Base-by-base conservation (phyloP, 1,284 basidiomycete genomes). In the Pseudozyma hubeiensis region DNA sequence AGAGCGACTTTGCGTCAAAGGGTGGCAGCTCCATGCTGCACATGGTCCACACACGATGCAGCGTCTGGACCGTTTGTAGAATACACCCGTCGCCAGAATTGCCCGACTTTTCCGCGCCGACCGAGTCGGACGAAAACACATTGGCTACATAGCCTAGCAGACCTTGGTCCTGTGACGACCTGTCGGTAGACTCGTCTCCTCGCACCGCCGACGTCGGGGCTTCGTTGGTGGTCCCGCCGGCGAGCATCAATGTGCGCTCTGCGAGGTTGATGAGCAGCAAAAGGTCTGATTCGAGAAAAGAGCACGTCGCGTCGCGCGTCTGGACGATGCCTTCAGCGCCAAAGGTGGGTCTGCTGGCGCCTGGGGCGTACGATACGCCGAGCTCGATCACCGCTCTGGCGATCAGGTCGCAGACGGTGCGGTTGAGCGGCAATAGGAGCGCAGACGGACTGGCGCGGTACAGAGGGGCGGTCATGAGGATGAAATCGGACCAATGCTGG, bases 401-500 rank as follows among this genome's bases (percentile, higher is more conserved):
- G n/a, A 96, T 84, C 68, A 94, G 92, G 39, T 88, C 87, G 81
- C 92, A 92, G 52, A 97, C 84, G 75, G 91, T 91, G 68, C 94
- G 93, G 67, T 89, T 91, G 24, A 99, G 86, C 1, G 93, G 91
- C 14, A 89, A 87, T n/a, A 97, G 87, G 41, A 91, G 87, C 14
- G 87, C 85, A 44, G 90, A 89, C 7, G 93, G 86, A 24, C 89
- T 86, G 45, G 90, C 89, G 64, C 92, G 91, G 79, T 93, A 92
- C 75, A 92, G 90, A 0, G 93, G 90, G 8, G 95, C 87, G 0
- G 93, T 92, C 90, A 93, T 93, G 55, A 97, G 88, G 60, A 97
- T 88, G 82, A 99, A 98, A 84, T 98, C 96, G 24, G 97, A 88
- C 96, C 96, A 99, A 81, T 97, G 93, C 80, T 96, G 93, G 13